These are phyloP conservation scores for Scenedesmus sp. DNA, from an alignment of 163 green algal species.

Conservation along the genomic window DNA sequence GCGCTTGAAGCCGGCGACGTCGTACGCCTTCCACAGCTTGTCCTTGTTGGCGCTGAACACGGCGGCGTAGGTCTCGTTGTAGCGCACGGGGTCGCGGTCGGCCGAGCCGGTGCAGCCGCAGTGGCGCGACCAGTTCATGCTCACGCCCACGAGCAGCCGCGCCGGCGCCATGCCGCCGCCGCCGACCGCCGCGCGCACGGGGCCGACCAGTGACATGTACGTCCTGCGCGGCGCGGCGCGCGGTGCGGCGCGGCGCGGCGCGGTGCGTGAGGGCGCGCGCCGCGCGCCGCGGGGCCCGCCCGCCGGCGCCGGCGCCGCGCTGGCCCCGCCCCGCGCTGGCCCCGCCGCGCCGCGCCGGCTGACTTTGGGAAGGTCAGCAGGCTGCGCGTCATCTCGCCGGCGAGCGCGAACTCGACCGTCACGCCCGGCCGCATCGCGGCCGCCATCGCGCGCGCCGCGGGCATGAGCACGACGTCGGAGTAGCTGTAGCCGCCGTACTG, in stretches of 20 bases:
- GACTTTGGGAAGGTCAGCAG: not conserved
- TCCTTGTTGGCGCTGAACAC: not conserved
- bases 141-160: not conserved
- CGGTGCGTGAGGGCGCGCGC: no score
- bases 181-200: not conserved
- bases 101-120: not conserved
- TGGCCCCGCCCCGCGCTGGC: no score
- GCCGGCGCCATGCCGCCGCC: not conserved
- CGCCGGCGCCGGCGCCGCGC: no score
- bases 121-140: constrained; percentile 3
- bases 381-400: not conserved
- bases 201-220: not conserved
- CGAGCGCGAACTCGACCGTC: not conserved
- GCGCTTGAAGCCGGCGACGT: not conserved
- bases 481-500: constrained; percentile 10
- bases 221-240: no score
- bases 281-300: no score
- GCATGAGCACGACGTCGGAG: not conserved
- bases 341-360: no score
- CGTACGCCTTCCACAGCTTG: not conserved
- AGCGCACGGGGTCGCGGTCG: not conserved
- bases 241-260: no score
- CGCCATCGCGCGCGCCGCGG: not conserved
- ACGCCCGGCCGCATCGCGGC: not conserved
- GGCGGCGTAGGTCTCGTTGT: not conserved